phyloP scores from a whole-genome alignment of 495 filamentous ascomycete genomes.

The Penicillium paradoxum region DNA sequence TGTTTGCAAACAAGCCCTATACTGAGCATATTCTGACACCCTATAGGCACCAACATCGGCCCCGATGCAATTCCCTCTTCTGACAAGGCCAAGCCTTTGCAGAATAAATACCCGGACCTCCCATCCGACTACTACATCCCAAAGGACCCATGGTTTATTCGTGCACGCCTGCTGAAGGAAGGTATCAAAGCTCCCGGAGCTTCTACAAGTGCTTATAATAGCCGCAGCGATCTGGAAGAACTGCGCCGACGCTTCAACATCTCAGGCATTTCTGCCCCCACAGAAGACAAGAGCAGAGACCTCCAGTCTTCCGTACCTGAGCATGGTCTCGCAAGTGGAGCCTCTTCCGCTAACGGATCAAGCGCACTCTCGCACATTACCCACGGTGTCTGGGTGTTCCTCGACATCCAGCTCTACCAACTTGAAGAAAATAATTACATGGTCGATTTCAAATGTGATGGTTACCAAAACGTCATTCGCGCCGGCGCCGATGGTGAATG shows the following conservation, averaged over 20 bases:
- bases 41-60: constrained; percentile 26
- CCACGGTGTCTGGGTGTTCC: constrained; percentile 63
- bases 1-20: background rate
- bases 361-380: constrained; percentile 32
- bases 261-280: constrained; percentile 33
- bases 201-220: constrained; percentile 52
- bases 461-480: constrained; percentile 78
- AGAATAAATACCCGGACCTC: constrained; percentile 44
- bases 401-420: constrained; percentile 95
- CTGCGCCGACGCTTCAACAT: constrained; percentile 46
- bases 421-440: constrained; percentile 91
- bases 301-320: constrained; percentile 24
- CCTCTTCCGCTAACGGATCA: constrained; percentile 38
- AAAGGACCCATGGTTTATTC: constrained; percentile 93
- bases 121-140: constrained; percentile 68
- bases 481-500: constrained; percentile 40
- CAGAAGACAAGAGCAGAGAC: constrained; percentile 31
- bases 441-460: constrained; percentile 98
- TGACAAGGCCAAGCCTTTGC: constrained; percentile 35
- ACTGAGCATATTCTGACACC: constrained; percentile 1
- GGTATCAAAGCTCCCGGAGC: constrained; percentile 53
- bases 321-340: constrained; percentile 30
- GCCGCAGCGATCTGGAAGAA: constrained; percentile 53
- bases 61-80: constrained; percentile 18
- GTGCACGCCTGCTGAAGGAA: constrained; percentile 77